Conservation (phyloP, 1,139 yeast genomes). For the Kodamaea derodonti region DNA sequence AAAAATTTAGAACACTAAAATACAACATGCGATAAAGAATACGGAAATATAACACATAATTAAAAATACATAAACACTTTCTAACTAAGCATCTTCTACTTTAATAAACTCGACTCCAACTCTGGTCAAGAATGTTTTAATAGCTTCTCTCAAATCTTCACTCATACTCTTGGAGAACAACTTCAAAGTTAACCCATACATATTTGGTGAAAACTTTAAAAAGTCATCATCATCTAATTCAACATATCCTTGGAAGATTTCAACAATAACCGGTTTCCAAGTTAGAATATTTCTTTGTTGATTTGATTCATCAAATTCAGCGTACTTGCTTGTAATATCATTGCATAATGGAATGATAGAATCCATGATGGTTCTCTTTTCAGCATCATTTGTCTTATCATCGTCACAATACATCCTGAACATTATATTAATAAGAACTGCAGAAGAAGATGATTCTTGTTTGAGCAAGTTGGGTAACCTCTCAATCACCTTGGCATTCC, state of each 20-base stretch:
- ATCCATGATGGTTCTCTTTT: constrained; percentile 42
- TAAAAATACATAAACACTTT: too few species aligned
- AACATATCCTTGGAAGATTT: constrained; percentile 75
- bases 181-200: constrained; percentile 65
- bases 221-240: constrained; percentile 79
- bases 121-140: constrained; percentile 62
- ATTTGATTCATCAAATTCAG: constrained; percentile 66
- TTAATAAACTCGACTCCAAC: constrained; percentile 60
- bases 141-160: constrained; percentile 63
- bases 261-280: constrained; percentile 91
- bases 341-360: constrained; percentile 70
- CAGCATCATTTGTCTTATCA: constrained; percentile 35
- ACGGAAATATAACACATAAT: too few species aligned
- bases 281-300: constrained; percentile 79
- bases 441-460: constrained; percentile 89
- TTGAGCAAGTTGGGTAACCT: constrained; percentile 86
- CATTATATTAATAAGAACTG: constrained; percentile 77
- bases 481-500: constrained; percentile 91
- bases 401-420: constrained; percentile 78
- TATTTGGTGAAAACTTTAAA: constrained; percentile 52
- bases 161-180: constrained; percentile 69
- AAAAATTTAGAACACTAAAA: too few species aligned
- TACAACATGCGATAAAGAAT: too few species aligned
- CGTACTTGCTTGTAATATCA: constrained; percentile 64
- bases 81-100: too few species aligned